Evolutionary conservation across 495 filamentous ascomycete species (phyloP).

Genomic region (Xylaria bambusicola): DNA sequence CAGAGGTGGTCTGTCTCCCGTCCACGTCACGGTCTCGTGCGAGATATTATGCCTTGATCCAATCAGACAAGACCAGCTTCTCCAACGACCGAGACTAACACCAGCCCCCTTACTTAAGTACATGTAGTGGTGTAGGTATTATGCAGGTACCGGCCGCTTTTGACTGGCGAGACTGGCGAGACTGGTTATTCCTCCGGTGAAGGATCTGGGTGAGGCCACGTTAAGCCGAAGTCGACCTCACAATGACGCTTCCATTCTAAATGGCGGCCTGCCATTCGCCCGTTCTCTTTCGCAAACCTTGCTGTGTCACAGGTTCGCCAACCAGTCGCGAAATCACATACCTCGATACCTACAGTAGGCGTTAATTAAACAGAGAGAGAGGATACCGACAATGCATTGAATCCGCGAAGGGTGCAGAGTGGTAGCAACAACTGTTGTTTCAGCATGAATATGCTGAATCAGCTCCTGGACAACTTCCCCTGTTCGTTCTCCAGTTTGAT

Average conservation of each 20-base stretch:
- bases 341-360: neutral
- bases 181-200: conserved; percentile 15
- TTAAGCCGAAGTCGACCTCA: conserved; percentile 5
- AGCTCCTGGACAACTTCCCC: too few relatives aligned
- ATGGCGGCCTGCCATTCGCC: neutral
- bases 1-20: neutral
- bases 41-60: neutral
- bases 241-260: conserved; percentile 16
- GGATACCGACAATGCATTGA: too few relatives aligned
- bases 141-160: conserved; percentile 36
- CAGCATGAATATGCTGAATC: too few relatives aligned
- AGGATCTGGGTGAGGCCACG: conserved; percentile 6
- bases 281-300: neutral
- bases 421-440: too few relatives aligned
- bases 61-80: conserved; percentile 4
- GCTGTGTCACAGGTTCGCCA: neutral
- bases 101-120: too few relatives aligned
- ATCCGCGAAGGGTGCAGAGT: too few relatives aligned
- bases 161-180: too few relatives aligned
- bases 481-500: too few relatives aligned
- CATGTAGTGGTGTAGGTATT: neutral
- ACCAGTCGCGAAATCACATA: conserved; percentile 2
- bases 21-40: conserved; percentile 15
- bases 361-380: too few relatives aligned
- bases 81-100: neutral